phyloP scores from a whole-genome alignment of 2,329 filamentous ascomycete species.

The Mycocentrospora acerina region DNA sequence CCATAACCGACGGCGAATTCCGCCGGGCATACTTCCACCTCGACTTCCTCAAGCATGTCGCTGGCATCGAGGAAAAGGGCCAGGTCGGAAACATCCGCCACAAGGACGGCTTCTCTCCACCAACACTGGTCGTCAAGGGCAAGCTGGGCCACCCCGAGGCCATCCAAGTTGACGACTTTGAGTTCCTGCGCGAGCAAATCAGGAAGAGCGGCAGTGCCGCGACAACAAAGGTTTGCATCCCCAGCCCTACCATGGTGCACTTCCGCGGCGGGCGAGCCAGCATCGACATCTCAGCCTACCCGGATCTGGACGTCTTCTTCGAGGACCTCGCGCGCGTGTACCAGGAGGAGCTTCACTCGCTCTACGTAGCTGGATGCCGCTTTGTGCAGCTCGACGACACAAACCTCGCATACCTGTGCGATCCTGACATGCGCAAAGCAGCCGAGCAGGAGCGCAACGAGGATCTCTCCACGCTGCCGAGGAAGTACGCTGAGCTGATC shows the following conservation, averaged over 20 bases:
- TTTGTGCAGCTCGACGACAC: constrained; percentile 62
- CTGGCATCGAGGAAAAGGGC: constrained; percentile 56
- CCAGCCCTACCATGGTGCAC: constrained; percentile 61
- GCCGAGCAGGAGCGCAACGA: constrained; percentile 54
- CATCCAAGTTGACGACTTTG: constrained; percentile 60
- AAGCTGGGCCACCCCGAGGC: constrained; percentile 55
- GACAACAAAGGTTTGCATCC: constrained; percentile 59
- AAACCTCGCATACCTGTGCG: constrained; percentile 62
- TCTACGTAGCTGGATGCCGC: constrained; percentile 58
- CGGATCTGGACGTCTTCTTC: constrained; percentile 58
- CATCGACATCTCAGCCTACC: constrained; percentile 57
- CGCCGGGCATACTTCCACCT: constrained; percentile 61
- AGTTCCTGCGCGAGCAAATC: constrained; percentile 55
- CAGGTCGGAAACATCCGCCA: constrained; percentile 47
- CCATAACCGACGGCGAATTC: constrained; percentile 60
- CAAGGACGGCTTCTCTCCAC: constrained; percentile 53
- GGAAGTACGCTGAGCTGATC: constrained; percentile 58
- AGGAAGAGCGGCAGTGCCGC: constrained; percentile 39
- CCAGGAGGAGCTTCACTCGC: constrained; percentile 55
- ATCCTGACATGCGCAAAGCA: constrained; percentile 56
- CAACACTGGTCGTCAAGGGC: constrained; percentile 55
- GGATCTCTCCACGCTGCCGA: constrained; percentile 51
- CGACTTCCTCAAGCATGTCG: constrained; percentile 58
- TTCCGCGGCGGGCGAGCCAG: constrained; percentile 58
- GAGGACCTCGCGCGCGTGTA: constrained; percentile 57